These are phyloP conservation scores for Trichothecium roseum DNA, from an alignment of 2,329 filamentous ascomycete genomes.

Conservation along the genomic window DNA sequence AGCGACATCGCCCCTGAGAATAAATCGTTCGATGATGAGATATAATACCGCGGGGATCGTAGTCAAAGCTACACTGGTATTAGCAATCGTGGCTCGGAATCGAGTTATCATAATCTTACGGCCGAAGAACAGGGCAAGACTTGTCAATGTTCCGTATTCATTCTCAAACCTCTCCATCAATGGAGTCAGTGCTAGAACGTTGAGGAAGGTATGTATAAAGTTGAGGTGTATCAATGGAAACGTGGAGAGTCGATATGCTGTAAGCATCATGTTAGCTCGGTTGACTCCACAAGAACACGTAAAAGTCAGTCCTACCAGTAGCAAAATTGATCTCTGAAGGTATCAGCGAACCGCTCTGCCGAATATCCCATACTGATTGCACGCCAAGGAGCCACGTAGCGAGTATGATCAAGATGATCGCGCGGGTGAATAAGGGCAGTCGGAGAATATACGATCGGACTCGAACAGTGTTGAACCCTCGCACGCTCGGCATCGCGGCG, in stretches of 20 bases:
- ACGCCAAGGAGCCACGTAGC: conserved; percentile 53
- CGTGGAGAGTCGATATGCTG: conserved; percentile 88
- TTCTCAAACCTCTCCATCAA: conserved; percentile 87
- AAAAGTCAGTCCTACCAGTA: conserved; percentile 41
- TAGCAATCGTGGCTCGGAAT: background rate
- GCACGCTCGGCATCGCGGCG: conserved; percentile 18
- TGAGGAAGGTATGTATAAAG: conserved; percentile 71
- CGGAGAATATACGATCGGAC: conserved; percentile 73
- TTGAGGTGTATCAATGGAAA: conserved; percentile 80
- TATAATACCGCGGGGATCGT: conserved; percentile 78
- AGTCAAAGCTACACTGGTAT: conserved; percentile 49
- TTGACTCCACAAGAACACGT: background rate
- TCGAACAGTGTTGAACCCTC: conserved; percentile 56
- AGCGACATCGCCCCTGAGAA: conserved; percentile 61
- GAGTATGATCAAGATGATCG: conserved; percentile 55
- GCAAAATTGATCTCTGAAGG: conserved; percentile 64
- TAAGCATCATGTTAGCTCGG: conserved; percentile 1
- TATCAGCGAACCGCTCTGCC: conserved; percentile 68
- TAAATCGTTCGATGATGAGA: conserved; percentile 62
- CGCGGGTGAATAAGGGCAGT: conserved; percentile 78
- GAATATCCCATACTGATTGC: conserved; percentile 60
- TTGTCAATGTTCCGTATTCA: conserved; percentile 82
- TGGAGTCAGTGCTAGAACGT: conserved; percentile 72
- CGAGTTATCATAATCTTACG: conserved; percentile 64
- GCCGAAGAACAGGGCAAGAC: conserved; percentile 80